These are phyloP conservation scores for Cyamopsis tetragonoloba DNA, from an alignment of 306 rosid genomes.

Conservation along the genomic window DNA sequence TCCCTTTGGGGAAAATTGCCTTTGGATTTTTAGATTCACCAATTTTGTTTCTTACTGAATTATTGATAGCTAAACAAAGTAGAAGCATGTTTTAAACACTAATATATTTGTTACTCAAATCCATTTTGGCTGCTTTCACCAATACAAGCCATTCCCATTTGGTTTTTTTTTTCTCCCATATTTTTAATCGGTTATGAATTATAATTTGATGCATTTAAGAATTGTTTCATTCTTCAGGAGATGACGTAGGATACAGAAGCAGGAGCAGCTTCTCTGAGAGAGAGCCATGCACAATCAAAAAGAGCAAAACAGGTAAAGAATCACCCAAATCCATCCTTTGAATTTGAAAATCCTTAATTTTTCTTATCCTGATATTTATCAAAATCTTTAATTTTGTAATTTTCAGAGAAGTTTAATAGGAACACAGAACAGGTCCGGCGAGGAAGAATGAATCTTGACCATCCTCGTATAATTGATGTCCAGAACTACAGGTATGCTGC, in stretches of 20 bases:
- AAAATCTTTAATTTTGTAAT: constrained; percentile 26
- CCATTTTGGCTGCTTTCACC: constrained; percentile 10
- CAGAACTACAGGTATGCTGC: constrained; percentile 76
- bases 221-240: constrained; percentile 54
- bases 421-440: constrained; percentile 62
- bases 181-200: not conserved
- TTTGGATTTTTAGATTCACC: not conserved
- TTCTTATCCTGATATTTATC: not conserved
- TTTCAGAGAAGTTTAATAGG: constrained; percentile 78
- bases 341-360: not conserved
- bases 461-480: constrained; percentile 90
- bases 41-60: not conserved
- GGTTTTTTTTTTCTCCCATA: not conserved
- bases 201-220: constrained; percentile 27
- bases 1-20: not conserved
- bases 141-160: not conserved
- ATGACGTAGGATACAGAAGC: constrained; percentile 64
- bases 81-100: constrained; percentile 5
- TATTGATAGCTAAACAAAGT: constrained; percentile 22
- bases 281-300: constrained; percentile 82
- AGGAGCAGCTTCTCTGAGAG: constrained; percentile 93
- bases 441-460: constrained; percentile 84
- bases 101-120: not conserved
- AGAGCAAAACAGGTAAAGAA: constrained; percentile 89
- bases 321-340: constrained; percentile 10